These are phyloP conservation scores for Talaromyces piceae DNA, from an alignment of 2,329 filamentous ascomycete species.

Conservation along the genomic window DNA sequence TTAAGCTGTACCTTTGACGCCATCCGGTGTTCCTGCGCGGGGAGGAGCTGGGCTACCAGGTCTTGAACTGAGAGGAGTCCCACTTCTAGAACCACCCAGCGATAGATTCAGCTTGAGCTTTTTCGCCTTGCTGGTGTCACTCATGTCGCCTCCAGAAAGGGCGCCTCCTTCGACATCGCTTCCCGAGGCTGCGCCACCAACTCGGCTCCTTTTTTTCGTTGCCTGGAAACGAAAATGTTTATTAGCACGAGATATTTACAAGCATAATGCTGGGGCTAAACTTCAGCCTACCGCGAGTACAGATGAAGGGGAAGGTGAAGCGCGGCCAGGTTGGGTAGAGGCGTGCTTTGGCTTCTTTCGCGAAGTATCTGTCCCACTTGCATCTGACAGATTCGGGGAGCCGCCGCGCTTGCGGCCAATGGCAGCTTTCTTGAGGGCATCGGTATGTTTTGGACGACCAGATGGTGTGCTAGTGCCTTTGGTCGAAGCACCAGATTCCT, in stretches of 20 bases:
- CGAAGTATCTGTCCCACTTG: slow-evolving; percentile 81
- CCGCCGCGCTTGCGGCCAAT: slow-evolving; percentile 71
- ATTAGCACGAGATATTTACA: background rate
- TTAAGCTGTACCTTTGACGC: slow-evolving; percentile 20
- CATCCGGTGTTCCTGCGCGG: slow-evolving; percentile 35
- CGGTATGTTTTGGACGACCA: slow-evolving; percentile 47
- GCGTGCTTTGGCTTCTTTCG: slow-evolving; percentile 74
- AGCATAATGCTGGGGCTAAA: background rate
- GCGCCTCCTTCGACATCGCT: slow-evolving; percentile 52
- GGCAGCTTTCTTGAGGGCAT: slow-evolving; percentile 45
- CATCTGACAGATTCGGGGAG: slow-evolving; percentile 81
- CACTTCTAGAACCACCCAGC: slow-evolving; percentile 27
- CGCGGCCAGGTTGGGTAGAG: slow-evolving; percentile 49
- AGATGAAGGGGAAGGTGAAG: slow-evolving; percentile 56
- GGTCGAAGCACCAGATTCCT: slow-evolving; percentile 51
- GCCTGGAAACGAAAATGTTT: slow-evolving; percentile 31
- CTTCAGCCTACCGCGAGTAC: slow-evolving; percentile 36
- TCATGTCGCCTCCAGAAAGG: slow-evolving; percentile 40
- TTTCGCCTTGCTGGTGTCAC: slow-evolving; percentile 37
- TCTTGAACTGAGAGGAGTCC: slow-evolving; percentile 43
- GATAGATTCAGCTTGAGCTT: slow-evolving; percentile 44
- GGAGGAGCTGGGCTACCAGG: slow-evolving; percentile 38
- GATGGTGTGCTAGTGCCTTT: slow-evolving; percentile 66
- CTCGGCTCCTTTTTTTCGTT: slow-evolving; percentile 45
- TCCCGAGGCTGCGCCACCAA: slow-evolving; percentile 39